Percentiles rank a stretch among this genome's conserved stretches.
Evolutionary conservation across 441 rosid species (phyloP).

Genomic region (Populus hybrid): DNA sequence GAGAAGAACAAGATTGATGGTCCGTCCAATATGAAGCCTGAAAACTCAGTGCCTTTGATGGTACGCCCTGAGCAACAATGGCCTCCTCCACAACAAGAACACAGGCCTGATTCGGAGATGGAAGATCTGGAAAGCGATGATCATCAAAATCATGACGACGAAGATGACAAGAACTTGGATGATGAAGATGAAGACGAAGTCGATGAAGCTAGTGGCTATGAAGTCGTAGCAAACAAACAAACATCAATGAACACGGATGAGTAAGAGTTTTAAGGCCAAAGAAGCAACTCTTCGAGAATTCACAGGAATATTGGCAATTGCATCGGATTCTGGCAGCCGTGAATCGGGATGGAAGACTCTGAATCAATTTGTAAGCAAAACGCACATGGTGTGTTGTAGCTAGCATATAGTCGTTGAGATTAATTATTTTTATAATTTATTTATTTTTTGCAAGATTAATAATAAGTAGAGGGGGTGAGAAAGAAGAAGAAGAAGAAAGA

Average conservation of each 20-base stretch:
- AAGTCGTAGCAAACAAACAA: constrained; percentile 56
- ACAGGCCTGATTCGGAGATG: constrained; percentile 16
- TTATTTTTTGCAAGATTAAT: constrained; percentile 45
- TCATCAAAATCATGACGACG: constrained; percentile 35
- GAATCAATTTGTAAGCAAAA: constrained; percentile 17
- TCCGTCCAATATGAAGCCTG: constrained; percentile 35
- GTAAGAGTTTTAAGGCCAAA: constrained; percentile 9
- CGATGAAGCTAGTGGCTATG: constrained; percentile 39
- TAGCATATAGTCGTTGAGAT: constrained; percentile 34
- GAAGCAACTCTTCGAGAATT: background rate
- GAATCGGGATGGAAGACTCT: constrained; percentile 22
- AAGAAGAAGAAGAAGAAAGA: constrained; percentile 1
- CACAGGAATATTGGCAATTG: background rate
- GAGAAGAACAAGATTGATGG: constrained; percentile 38
- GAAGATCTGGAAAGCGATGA: constrained; percentile 51
- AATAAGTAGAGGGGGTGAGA: constrained; percentile 13
- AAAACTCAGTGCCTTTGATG: constrained; percentile 52
- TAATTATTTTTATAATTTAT: constrained; percentile 37
- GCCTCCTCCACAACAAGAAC: constrained; percentile 44
- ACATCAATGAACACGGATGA: constrained; percentile 34
- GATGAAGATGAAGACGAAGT: constrained; percentile 35
- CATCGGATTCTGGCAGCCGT: constrained; percentile 18
- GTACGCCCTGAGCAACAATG: constrained; percentile 80
- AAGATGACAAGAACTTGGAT: constrained; percentile 35
- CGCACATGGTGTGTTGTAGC: constrained; percentile 15